phyloP scores from a whole-genome alignment of 805 yeast species.

The Myxozyma nipponensis region DNA sequence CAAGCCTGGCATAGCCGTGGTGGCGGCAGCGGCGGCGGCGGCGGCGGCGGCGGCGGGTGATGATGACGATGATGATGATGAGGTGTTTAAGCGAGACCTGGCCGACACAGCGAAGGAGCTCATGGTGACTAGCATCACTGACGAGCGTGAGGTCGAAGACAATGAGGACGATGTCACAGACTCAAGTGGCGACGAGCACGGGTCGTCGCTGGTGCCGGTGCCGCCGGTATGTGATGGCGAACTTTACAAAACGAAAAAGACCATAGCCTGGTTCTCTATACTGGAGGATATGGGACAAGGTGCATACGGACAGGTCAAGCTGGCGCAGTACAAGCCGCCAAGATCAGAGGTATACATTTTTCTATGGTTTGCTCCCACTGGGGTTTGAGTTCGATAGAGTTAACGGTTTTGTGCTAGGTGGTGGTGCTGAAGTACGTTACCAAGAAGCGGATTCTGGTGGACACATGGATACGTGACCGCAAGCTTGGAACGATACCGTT shows the following conservation, averaged over 20 bases:
- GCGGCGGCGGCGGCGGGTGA: too few relatives aligned
- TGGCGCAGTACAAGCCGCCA: slow-evolving; percentile 58
- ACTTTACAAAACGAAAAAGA: slow-evolving; percentile 48
- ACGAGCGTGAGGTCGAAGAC: background rate
- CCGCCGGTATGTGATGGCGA: background rate
- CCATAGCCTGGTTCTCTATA: slow-evolving; percentile 64
- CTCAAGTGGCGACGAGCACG: background rate
- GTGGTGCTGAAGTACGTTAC: slow-evolving; percentile 85
- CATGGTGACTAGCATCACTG: background rate
- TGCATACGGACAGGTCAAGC: slow-evolving; percentile 90
- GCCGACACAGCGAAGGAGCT: background rate
- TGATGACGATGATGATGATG: too few relatives aligned
- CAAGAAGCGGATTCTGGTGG: slow-evolving; percentile 89
- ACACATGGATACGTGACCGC: slow-evolving; percentile 95
- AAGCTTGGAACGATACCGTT: slow-evolving; percentile 89
- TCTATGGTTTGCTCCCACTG: too few relatives aligned
- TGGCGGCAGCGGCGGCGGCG: too few relatives aligned
- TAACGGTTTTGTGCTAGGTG: slow-evolving; percentile 51
- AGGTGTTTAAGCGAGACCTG: too few relatives aligned
- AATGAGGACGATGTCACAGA: background rate
- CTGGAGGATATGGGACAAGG: slow-evolving; percentile 89
- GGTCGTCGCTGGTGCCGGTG: background rate
- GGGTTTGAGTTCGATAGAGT: too few relatives aligned
- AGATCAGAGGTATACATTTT: slow-evolving; percentile 16
- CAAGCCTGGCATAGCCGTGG: too few relatives aligned